Percentiles rank a stretch among this genome's conserved stretches.
Evolutionary conservation across 306 rosid genomes (phyloP).

Genomic region (Oemleria cerasiformis): DNA sequence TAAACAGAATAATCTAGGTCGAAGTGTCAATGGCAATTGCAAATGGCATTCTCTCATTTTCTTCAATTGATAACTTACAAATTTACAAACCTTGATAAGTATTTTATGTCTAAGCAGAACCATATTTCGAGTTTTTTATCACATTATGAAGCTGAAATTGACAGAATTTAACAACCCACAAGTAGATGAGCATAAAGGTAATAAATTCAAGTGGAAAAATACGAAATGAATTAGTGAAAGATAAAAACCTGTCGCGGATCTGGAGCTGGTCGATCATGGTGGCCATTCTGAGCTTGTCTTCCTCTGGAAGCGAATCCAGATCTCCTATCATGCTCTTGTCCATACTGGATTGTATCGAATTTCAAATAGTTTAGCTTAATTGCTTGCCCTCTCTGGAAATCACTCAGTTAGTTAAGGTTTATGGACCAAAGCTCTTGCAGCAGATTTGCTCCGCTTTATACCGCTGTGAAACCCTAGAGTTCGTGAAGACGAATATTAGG

Average conservation of each 20-base stretch:
- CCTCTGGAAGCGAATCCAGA: constrained; percentile 57
- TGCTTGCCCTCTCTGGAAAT: background rate
- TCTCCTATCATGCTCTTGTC: constrained; percentile 77
- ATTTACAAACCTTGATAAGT: background rate
- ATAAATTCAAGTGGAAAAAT: background rate
- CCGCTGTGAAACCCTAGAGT: constrained; percentile 12
- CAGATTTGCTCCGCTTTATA: background rate
- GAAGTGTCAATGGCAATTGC: background rate
- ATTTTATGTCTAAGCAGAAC: background rate
- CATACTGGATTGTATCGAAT: constrained; percentile 28
- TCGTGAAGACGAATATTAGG: background rate
- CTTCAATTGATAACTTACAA: background rate
- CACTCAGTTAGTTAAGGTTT: background rate
- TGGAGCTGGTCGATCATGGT: constrained; percentile 77
- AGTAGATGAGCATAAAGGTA: background rate
- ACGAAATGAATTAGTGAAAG: background rate
- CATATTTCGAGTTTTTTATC: background rate
- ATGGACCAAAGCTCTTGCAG: background rate
- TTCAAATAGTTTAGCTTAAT: background rate
- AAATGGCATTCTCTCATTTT: background rate
- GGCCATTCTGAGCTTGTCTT: constrained; percentile 64
- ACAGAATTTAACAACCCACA: background rate
- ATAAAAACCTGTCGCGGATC: constrained; percentile 63
- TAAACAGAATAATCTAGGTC: background rate
- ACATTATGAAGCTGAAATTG: background rate